A percentile compares a stretch with the other conserved stretches of the same genome.
phyloP scores from a whole-genome alignment of 345 rosid genomes.

The Cardiospermum halicacabum region DNA sequence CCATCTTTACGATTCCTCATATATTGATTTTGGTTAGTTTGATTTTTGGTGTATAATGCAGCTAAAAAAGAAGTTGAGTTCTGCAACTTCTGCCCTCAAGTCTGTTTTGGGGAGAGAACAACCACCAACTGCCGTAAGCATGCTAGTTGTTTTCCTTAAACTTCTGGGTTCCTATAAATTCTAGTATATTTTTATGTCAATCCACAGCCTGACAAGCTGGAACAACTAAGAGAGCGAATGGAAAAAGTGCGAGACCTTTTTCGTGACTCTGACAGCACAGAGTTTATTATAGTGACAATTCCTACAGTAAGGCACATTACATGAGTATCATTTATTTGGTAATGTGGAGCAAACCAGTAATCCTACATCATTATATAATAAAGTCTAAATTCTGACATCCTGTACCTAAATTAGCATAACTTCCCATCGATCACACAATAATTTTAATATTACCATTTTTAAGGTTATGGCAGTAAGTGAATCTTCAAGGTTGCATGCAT shows the following conservation, averaged over 20 bases:
- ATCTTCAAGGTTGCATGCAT: conserved; percentile 64
- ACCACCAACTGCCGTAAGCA: conserved; percentile 47
- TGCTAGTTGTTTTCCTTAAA: conserved; percentile 7
- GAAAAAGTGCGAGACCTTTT: conserved; percentile 68
- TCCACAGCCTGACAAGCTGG: conserved; percentile 52
- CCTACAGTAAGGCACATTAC: conserved; percentile 56
- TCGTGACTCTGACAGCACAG: conserved; percentile 47
- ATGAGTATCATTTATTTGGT: neutral
- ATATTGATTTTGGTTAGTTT: neutral
- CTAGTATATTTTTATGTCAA: conserved; percentile 14
- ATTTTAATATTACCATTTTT: neutral
- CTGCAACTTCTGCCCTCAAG: conserved; percentile 66
- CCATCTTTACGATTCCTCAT: neutral
- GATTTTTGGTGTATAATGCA: conserved; percentile 19
- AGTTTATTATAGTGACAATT: conserved; percentile 77
- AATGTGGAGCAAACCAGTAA: neutral
- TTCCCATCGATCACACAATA: neutral
- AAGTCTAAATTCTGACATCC: neutral
- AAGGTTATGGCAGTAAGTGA: conserved; percentile 78
- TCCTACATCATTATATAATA: neutral
- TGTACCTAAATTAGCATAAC: neutral
- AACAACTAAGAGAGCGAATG: conserved; percentile 61
- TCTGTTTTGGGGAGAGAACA: conserved; percentile 57
- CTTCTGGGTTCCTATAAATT: conserved; percentile 4
- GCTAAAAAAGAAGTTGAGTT: conserved; percentile 66